phyloP scores from a whole-genome alignment of 139 green algal genomes.

The Dunaliella primolecta region DNA sequence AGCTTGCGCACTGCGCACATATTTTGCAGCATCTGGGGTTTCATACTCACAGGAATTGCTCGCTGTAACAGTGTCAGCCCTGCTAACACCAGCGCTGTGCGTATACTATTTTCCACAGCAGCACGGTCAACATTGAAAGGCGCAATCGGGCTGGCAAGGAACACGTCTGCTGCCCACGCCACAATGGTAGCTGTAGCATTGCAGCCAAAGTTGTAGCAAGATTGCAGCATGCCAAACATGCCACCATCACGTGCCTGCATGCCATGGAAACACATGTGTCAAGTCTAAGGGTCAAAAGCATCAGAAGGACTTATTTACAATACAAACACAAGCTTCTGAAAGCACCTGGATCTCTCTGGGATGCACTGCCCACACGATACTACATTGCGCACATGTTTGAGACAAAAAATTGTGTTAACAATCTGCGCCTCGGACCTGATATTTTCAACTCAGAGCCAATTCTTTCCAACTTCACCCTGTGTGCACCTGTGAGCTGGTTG shows the following conservation, averaged over 20 bases:
- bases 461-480: too few relatives aligned
- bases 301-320: too few relatives aligned
- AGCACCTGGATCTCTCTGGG: too few relatives aligned
- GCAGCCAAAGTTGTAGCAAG: not conserved
- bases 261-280: not conserved
- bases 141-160: not conserved
- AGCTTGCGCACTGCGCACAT: too few relatives aligned
- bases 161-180: not conserved
- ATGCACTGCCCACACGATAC: too few relatives aligned
- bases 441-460: too few relatives aligned
- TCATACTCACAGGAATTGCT: constrained; percentile 36
- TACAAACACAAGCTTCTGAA: too few relatives aligned
- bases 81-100: constrained; percentile 30
- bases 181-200: not conserved
- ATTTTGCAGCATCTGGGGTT: not conserved
- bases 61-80: constrained; percentile 41
- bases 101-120: constrained; percentile 40
- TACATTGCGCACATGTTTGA: too few relatives aligned
- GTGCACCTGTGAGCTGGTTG: constrained; percentile 5
- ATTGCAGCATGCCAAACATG: not conserved
- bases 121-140: not conserved
- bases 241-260: not conserved
- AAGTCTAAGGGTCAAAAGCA: too few relatives aligned
- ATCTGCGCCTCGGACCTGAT: too few relatives aligned
- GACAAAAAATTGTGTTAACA: too few relatives aligned